Evolutionary conservation across 2,329 filamentous ascomycete species (phyloP), one percentile per base, ranked within the genome.

Genomic region (Sphaerulina populicola): DNA sequence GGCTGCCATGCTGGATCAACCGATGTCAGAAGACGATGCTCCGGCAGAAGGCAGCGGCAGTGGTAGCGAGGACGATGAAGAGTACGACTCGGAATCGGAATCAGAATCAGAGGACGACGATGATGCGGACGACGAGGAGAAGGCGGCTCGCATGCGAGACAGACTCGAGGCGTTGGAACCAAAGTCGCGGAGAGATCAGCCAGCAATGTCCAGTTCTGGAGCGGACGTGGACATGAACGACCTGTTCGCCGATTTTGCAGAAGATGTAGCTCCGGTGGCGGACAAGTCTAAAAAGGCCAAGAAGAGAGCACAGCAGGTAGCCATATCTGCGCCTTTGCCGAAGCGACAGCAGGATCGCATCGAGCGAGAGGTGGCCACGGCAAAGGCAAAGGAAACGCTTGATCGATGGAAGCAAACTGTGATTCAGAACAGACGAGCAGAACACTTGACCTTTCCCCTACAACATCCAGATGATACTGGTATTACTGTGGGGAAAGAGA

Each of bases 341-440:
- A 89, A 86, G 66, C 80, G 90, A 54, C 86, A 94, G 61, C 91
- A 97, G 68, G 89, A 90, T 65, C 82, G 83, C 44, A 71, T 96
- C 12, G 85, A 94, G 63, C 86, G 93, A 46, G 75, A 76, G 47
- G 88, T 82, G 21, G 93, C 93, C 2, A 94, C 90, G 61, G 82
- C 89, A 33, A 90, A 95, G 74, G 90, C 88, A 45, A 95, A 94
- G 63, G 85, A 96, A 68, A 91, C 89, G 0, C 75, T 98, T 23
- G 82, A 87, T 57, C 82, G 88, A 61, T 98, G 93, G 93, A 85
- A 85, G 30, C 91, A 96, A 54, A 97, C 93, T 0, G 89, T 98
- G 63, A 94, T 96, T 71, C 82, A 88, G 30, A 96, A 96, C 68
- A 85, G 93, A 53, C 80, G 88, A 60, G 90, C 91, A 1, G 93